These are phyloP conservation scores for Agarophyton chilense DNA, from an alignment of 23 red algal genomes.

Conservation along the genomic window DNA sequence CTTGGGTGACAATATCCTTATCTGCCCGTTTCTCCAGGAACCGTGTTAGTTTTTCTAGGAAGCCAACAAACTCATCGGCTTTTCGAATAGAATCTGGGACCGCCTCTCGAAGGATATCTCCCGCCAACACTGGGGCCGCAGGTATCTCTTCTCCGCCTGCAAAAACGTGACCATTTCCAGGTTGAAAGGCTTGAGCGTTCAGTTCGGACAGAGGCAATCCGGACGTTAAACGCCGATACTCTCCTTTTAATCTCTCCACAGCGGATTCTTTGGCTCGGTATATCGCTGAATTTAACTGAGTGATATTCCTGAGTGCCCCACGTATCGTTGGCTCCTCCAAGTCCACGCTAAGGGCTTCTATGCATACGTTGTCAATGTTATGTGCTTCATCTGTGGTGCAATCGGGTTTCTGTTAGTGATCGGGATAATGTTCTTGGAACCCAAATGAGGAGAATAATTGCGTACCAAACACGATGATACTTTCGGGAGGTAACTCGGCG, in stretches of 20 bases:
- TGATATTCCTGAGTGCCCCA: slow-evolving; percentile 72
- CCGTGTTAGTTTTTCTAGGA: slow-evolving; percentile 68
- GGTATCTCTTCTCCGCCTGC: slow-evolving; percentile 59
- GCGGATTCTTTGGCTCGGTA: slow-evolving; percentile 53
- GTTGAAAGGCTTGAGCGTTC: slow-evolving; percentile 6
- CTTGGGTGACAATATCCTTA: slow-evolving; percentile 48
- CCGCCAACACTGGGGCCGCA: slow-evolving; percentile 71
- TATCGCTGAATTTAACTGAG: slow-evolving; percentile 69
- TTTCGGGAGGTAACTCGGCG: slow-evolving; percentile 78
- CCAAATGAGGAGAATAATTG: neutral
- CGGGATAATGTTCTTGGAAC: neutral
- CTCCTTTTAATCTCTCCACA: slow-evolving; percentile 65
- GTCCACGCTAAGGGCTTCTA: slow-evolving; percentile 92
- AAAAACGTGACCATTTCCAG: slow-evolving; percentile 9
- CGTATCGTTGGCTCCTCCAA: slow-evolving; percentile 72
- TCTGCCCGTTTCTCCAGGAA: slow-evolving; percentile 74
- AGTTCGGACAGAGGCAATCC: slow-evolving; percentile 62
- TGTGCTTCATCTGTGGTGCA: slow-evolving; percentile 87
- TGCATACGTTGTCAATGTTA: slow-evolving; percentile 99
- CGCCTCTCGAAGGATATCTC: slow-evolving; percentile 73
- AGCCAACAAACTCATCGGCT: slow-evolving; percentile 90
- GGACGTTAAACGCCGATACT: slow-evolving; percentile 85
- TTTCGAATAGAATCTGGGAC: slow-evolving; percentile 90
- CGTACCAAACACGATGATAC: slow-evolving; percentile 93
- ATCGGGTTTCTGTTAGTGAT: neutral